These are phyloP conservation scores for Allium fistulosum DNA, from an alignment of 106 monocot genomes.

Conservation along the genomic window DNA sequence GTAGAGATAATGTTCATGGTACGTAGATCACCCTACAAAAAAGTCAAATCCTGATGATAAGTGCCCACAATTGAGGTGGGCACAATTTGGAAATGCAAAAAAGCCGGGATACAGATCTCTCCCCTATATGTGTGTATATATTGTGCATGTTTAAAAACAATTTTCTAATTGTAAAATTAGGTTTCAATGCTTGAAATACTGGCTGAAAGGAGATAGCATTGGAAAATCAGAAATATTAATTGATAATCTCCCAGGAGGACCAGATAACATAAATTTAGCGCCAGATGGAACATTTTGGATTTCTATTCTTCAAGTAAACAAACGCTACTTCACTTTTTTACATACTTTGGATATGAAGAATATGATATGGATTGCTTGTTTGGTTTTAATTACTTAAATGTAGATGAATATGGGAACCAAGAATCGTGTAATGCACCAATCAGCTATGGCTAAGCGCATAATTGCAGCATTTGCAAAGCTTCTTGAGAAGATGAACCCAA, in stretches of 20 bases:
- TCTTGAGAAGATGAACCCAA: neutral
- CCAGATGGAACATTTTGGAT: conserved; percentile 75
- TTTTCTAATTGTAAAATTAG: conserved; percentile 6
- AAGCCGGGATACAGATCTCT: no score
- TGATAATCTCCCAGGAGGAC: conserved; percentile 52
- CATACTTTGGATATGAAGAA: neutral
- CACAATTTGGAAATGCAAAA: no score
- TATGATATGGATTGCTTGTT: no score
- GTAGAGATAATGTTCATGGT: no score
- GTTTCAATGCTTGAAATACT: conserved; percentile 44
- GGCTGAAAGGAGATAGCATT: conserved; percentile 41
- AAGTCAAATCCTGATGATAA: no score
- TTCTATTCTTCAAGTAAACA: conserved; percentile 33
- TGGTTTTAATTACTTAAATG: neutral
- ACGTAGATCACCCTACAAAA: no score
- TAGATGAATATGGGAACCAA: neutral
- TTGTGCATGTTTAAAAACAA: neutral
- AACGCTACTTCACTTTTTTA: neutral
- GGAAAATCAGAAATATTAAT: conserved; percentile 47
- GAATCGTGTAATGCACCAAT: conserved; percentile 13
- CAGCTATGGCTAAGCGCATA: conserved; percentile 8
- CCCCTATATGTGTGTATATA: no score
- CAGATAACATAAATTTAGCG: conserved; percentile 66
- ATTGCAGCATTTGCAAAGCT: conserved; percentile 19
- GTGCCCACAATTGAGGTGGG: no score